Evolutionary conservation across 2,329 filamentous ascomycete species (phyloP).

Genomic region (Fusarium tjaetaba): DNA sequence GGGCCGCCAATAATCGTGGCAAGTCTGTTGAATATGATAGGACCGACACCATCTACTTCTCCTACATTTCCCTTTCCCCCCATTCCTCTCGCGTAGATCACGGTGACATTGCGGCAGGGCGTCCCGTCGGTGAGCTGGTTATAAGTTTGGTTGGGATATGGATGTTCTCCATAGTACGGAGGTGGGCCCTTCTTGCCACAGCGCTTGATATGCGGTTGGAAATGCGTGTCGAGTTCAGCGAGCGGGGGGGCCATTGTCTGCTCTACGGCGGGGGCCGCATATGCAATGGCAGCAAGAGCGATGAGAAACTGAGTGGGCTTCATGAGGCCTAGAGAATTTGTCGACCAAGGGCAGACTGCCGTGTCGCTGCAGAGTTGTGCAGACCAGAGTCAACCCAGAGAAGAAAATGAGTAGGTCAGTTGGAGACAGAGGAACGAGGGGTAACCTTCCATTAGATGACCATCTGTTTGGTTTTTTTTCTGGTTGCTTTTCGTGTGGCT

Average conservation of each 20-base stretch:
- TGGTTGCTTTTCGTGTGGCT: neutral
- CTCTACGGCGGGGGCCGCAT: neutral
- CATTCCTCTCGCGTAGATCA: conserved; percentile 5
- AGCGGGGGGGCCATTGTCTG: neutral
- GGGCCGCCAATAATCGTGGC: neutral
- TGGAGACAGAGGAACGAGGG: neutral
- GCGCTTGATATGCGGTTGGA: neutral
- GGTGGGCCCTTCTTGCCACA: neutral
- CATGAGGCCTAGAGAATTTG: neutral
- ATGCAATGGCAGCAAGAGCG: neutral
- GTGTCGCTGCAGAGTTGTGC: neutral
- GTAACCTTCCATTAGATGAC: no score
- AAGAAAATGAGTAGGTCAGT: no score
- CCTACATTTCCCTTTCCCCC: neutral
- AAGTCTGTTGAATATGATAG: neutral
- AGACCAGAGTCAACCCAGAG: rapidly evolving
- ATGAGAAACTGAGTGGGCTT: neutral
- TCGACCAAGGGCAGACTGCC: neutral
- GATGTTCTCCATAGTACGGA: neutral
- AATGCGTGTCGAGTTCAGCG: neutral
- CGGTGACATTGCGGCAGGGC: neutral
- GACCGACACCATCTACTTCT: neutral
- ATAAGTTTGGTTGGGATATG: neutral
- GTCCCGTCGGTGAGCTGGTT: conserved; percentile 4
- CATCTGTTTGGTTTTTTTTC: no score